phyloP scores from a whole-genome alignment of 2,329 filamentous ascomycete genomes.

The Cordyceps fumosorosea region DNA sequence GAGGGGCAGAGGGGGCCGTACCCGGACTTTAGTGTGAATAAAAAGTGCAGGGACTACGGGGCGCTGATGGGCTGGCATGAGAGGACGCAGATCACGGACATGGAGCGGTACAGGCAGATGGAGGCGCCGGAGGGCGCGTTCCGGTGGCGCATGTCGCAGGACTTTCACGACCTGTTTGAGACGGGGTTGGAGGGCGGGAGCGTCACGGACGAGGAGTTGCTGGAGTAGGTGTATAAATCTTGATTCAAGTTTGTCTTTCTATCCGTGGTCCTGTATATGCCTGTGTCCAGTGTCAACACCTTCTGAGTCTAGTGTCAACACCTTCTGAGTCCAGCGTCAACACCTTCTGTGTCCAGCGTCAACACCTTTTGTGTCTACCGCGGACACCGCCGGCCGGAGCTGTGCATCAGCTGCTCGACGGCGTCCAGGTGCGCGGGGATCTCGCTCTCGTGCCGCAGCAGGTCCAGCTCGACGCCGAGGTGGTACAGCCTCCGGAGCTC shows the following conservation, averaged over 20 bases:
- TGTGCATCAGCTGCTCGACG: not conserved
- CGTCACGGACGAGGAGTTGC: not conserved
- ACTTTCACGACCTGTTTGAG: constrained; percentile 9
- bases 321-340: too few species aligned
- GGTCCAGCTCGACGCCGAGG: not conserved
- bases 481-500: not conserved
- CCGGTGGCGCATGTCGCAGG: constrained; percentile 4
- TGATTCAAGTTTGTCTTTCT: not conserved
- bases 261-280: too few species aligned
- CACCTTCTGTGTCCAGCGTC: too few species aligned
- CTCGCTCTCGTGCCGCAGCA: not conserved
- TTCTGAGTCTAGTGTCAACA: too few species aligned
- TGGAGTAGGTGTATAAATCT: not conserved
- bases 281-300: too few species aligned
- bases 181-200: not conserved
- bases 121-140: not conserved
- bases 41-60: not conserved
- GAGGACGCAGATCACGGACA: not conserved
- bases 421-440: not conserved
- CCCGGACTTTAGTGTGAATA: not conserved
- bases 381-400: not conserved
- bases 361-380: not conserved
- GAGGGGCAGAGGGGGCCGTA: not conserved
- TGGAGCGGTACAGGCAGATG: not conserved
- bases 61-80: not conserved